Evolutionary conservation across 2,329 filamentous ascomycete species (phyloP), one percentile per base, ranked within the genome.

Genomic region (Pseudogymnoascus sp.): DNA sequence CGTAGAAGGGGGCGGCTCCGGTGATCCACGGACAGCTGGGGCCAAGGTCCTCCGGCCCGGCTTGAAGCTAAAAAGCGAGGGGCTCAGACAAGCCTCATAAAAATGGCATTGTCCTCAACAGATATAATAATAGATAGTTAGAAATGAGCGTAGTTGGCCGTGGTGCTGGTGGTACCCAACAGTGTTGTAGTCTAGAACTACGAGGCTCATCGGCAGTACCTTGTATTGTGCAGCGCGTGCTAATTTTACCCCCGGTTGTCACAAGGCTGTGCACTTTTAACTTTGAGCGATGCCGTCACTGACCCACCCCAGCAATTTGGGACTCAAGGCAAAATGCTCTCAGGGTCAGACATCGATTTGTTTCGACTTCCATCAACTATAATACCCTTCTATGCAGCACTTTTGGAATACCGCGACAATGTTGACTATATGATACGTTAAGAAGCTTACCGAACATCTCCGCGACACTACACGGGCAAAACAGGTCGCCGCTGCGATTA

Each of bases 231-330:
- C 47, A 33, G 26, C 47, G 47, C 21, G 29, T 54, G 47, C 47
- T 17, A 54, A 54, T 54, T 54, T 54, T 54, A 54, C 29, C 47
- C 26, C 47, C 47, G 29, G 47, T 33, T 54, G 47, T 54, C 47
- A 33, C 47, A 54, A 54, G 47, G 47, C 47, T 54, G 47, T 54
- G 47, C 47, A 54, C 31, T 35, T 50, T 35, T 54, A 54, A 54
- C 47, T 17, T 54, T 54, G n/a, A 9, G 29, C 29, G 29, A 54
- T 54, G 47, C 47, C 47, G 47, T 54, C 47, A 54, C 47, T 33
- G 47, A 33, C 47, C 47, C 47, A 54, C 47, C 47, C 47, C 29
- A 54, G 29, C 47, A 54, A 54, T 54, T 35, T 54, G 29, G 24
- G 47, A 54, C 15, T 11, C 4, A 5, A 54, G 29, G 47, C 47